phyloP scores from a whole-genome alignment of 2,329 filamentous ascomycete genomes.

The Penicillium sp. region DNA sequence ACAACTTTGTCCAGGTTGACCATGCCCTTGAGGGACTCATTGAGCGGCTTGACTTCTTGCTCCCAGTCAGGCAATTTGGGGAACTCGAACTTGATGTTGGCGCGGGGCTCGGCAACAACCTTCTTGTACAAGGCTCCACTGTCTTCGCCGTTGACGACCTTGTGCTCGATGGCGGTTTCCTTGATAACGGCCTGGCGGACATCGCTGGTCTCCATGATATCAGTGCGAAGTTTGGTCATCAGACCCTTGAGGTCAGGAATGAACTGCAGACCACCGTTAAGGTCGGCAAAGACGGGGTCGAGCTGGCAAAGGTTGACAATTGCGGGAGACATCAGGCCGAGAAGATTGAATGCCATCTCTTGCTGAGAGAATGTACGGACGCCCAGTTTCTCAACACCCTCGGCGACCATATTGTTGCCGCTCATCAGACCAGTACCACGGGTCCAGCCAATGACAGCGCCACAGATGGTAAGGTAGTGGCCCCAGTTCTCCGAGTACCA shows the following conservation, averaged over 20 bases:
- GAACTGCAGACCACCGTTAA: slow-evolving; percentile 97
- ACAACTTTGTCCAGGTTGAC: slow-evolving; percentile 98
- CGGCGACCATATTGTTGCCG: slow-evolving; percentile 94
- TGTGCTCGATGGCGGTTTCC: slow-evolving; percentile 94
- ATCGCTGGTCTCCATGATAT: slow-evolving; percentile 92
- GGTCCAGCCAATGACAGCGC: slow-evolving; percentile 98
- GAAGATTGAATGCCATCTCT: slow-evolving; percentile 98
- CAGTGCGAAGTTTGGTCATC: slow-evolving; percentile 89
- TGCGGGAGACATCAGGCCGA: slow-evolving; percentile 89
- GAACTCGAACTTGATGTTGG: slow-evolving; percentile 98
- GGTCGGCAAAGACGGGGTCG: slow-evolving; percentile 92
- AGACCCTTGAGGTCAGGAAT: slow-evolving; percentile 91
- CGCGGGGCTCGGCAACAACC: slow-evolving; percentile 85
- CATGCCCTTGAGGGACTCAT: slow-evolving; percentile 89
- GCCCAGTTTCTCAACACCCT: slow-evolving; percentile 93
- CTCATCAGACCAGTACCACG: slow-evolving; percentile 97
- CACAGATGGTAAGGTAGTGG: slow-evolving; percentile 96
- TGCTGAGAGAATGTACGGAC: slow-evolving; percentile 98
- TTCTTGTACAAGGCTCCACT: slow-evolving; percentile 93
- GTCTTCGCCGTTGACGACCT: slow-evolving; percentile 89
- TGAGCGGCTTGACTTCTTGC: slow-evolving; percentile 80
- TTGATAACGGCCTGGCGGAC: slow-evolving; percentile 90
- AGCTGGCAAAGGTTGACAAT: slow-evolving; percentile 94
- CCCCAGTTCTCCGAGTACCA: slow-evolving; percentile 98
- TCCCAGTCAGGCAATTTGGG: slow-evolving; percentile 89